Evolutionary conservation across 164 flowering plant species (phyloP), one percentile per base, ranked within the genome.

Genomic region (Annona cherimola): DNA sequence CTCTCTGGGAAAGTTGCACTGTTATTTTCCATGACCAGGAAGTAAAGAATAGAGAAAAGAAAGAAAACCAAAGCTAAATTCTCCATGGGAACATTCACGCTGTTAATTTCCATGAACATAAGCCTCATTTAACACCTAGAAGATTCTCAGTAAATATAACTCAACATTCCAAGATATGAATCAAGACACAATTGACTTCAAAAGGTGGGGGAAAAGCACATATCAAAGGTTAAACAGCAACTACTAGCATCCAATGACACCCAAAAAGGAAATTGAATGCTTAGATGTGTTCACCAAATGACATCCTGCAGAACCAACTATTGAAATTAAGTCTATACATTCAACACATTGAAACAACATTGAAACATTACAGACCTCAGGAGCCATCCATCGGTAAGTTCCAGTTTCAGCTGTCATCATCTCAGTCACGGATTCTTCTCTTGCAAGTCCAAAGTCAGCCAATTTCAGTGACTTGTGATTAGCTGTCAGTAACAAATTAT

Each of bases 321-420:
- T 50, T 50, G 57, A 50, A 16, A 50, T 50, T 50, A 16, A 50
- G 8, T 8, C 57, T 50, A 50, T 50, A 16, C 14, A 50, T 8
- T 11, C 14, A n/a, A 50, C 14, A 50, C 14, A 50, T 50, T 50
- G n/a, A n/a, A 43, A 45, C 20, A 69, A 63, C 8, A 16, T 60
- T n/a, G 71, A 57, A 67, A 40, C 60, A 40, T 35, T 46, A 75
- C 86, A 79, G 70, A 92, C 98, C 96, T 92, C 97, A 43, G 96
- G 98, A 67, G 98, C 98, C 98, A 92, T 94, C 98, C 98, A 94
- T 4, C 98, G 94, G 73, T 94, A 94, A 9, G 98, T 94, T 77
- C 98, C 96, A 61, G 98, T 94, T 83, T 94, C 98, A 62, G 98
- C 98, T 40, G 98, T 94, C 98, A 92, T 94, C 97, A 94, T 92